Evolutionary conservation across 2,329 filamentous ascomycete species (phyloP), one percentile per base, ranked within the genome.

Genomic region (Coniochaeta sp.): DNA sequence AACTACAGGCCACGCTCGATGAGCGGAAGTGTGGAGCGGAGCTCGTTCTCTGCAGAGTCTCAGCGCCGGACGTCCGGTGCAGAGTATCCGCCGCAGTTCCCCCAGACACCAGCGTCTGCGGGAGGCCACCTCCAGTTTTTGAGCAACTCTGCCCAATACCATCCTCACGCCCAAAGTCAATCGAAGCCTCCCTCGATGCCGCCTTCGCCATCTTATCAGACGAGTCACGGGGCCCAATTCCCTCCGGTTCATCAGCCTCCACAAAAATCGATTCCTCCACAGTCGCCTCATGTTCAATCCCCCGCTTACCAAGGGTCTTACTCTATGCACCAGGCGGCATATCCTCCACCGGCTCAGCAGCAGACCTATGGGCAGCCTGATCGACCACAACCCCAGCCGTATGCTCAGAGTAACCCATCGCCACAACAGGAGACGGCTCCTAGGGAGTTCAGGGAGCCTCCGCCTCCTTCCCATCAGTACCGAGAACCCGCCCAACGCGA

Each of bases 51-150:
- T 7, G 54, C 58, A 20, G 62, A 65, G 12, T 31, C 60, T 7
- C 60, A 63, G 48, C 65, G 67, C 18, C 63, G 66, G 6, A 63
- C 63, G 6, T 69, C 67, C 0, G 60, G 59, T 20, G 57, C 53
- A 33, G 66, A 69, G 26, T 67, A 67, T 49, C 60, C 58, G 22
- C 56, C 66, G 9, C 60, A 61, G 30, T 64, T 61, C 33, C 59
- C 62, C 0, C 59, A 16, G 55, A 59, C 52, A 57, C 53, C 51
- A 46, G 53, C 7, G n/a, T 48, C 54, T 28, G 31, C 57, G 2
- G 56, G 57, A 14, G 59, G 61, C 7, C 63, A 65, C 33, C 61
- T 65, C 16, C 57, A 59, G 18, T 60, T 63, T 52, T 49, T 63
- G 12, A 61, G 61, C 31, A 53, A 55, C 6, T 61, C 58, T 42